Conservation (phyloP, 257 asterid genomes). For the Datura wrightii region DNA sequence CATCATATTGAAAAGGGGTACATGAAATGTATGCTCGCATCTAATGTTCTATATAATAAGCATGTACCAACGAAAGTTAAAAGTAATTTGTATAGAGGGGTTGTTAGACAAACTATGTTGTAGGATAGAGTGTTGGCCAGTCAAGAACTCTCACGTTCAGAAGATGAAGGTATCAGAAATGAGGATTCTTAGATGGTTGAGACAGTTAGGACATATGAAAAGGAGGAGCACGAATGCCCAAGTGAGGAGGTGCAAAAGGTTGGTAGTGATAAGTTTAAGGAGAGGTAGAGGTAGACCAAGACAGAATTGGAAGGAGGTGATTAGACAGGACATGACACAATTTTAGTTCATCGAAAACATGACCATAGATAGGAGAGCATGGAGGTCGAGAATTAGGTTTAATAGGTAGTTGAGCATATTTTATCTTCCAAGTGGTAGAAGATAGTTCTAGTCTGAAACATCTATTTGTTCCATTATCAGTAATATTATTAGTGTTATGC, state of each 20-base stretch:
- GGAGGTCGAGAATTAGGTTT: too few species aligned
- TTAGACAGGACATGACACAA: not conserved
- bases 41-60: too few species aligned
- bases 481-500: too few species aligned
- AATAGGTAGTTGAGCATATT: too few species aligned
- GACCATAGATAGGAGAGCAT: too few species aligned
- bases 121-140: not conserved
- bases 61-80: not conserved
- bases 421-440: too few species aligned
- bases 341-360: too few species aligned
- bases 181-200: not conserved
- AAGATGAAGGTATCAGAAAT: not conserved
- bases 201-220: not conserved
- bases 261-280: not conserved
- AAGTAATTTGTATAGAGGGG: not conserved
- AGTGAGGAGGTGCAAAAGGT: not conserved
- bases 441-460: too few species aligned
- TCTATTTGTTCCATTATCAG: too few species aligned
- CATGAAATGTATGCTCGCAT: too few species aligned
- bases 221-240: not conserved
- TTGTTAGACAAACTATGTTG: not conserved
- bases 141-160: too few species aligned
- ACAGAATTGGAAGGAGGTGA: not conserved
- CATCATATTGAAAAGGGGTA: too few species aligned
- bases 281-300: not conserved